Base-by-base conservation (phyloP, 106 monocot species). In the Platanthera zijinensis region DNA sequence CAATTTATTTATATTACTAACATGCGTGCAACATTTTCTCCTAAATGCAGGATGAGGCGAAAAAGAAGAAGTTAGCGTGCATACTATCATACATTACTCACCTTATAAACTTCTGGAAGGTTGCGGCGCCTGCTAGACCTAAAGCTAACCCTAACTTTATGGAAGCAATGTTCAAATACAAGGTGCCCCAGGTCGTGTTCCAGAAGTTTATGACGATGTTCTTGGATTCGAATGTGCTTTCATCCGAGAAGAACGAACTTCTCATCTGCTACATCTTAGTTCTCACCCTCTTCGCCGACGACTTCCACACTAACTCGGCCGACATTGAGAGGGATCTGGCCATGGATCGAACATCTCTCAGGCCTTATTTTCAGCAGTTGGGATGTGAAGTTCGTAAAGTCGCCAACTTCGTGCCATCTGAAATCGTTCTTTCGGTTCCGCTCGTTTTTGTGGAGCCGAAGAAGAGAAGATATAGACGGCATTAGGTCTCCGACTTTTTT, bases 21-120 rank as follows among this genome's bases (percentile, higher is more conserved):
- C 56, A 14, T 17, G 5, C 17, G 13, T 12, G 17, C 15, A 14
- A 61, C n/a, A 6, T 73, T 69, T 51, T 5, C 8, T 39, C 53
- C 39, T 46, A 69, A 28, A 75, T 70, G 17, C 83, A 96, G 96
- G 81, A 83, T 77, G 83, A 82, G 73, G 82, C 74, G 57, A 82
- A 86, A 54, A 89, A 83, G 80, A 78, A 62, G 64, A 80, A 86
- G 56, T 78, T 82, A 30, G 87, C 93, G 0, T 68, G 78, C 67
- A 89, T 96, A 72, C 73, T 90, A 4, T 90, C 96, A 8, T 96
- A 91, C 82, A 93, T 96, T 32, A 86, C 85, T 51, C 89, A 96
- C 77, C 87, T 96, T 52, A 56, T 86, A 6, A 82, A 81, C 71
- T 90, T 96, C 74, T 72, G 80, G 72, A 77, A 80, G 52, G 62